phyloP scores from a whole-genome alignment of 371 early-diverging fungal genomes.

The Blakeslea trispora region DNA sequence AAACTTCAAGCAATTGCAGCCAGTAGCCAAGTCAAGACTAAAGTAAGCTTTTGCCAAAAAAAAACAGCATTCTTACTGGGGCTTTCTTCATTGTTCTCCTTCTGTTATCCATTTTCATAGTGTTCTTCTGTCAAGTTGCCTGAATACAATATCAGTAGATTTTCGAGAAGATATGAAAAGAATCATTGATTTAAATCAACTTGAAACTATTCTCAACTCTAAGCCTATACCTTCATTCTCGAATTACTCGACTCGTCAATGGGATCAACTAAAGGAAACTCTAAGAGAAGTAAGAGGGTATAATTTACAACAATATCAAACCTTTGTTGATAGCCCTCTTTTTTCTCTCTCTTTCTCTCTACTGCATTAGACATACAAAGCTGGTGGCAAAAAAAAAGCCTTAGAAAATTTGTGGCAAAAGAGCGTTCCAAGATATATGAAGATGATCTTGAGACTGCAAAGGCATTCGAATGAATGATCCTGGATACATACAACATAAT shows the following conservation, averaged over 20 bases:
- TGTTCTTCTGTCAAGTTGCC: conserved; percentile 11
- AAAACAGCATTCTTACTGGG: too few species aligned
- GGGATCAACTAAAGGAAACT: conserved; percentile 2
- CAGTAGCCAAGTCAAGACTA: conserved; percentile 11
- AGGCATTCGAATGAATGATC: conserved; percentile 9
- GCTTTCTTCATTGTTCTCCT: too few species aligned
- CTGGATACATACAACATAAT: conserved; percentile 8
- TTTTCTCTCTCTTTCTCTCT: conserved; percentile 5
- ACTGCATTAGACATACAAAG: conserved; percentile 2
- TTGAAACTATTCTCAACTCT: conserved; percentile 9
- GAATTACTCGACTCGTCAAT: conserved; percentile 7
- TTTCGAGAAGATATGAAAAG: conserved; percentile 5
- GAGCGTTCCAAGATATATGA: conserved; percentile 13
- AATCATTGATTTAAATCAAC: conserved; percentile 11
- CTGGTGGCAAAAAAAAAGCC: conserved; percentile 8
- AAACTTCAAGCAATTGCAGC: conserved; percentile 8
- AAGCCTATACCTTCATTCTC: conserved; percentile 10
- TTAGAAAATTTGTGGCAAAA: conserved; percentile 7
- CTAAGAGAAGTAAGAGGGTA: conserved; percentile 6
- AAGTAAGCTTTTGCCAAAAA: neutral
- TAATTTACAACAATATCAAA: conserved; percentile 7
- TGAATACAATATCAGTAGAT: conserved; percentile 9
- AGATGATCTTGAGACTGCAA: conserved; percentile 8
- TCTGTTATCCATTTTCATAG: neutral
- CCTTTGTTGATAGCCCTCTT: neutral